Conservation (phyloP, 345 rosid genomes). For the Pseudoturritis turrita region DNA sequence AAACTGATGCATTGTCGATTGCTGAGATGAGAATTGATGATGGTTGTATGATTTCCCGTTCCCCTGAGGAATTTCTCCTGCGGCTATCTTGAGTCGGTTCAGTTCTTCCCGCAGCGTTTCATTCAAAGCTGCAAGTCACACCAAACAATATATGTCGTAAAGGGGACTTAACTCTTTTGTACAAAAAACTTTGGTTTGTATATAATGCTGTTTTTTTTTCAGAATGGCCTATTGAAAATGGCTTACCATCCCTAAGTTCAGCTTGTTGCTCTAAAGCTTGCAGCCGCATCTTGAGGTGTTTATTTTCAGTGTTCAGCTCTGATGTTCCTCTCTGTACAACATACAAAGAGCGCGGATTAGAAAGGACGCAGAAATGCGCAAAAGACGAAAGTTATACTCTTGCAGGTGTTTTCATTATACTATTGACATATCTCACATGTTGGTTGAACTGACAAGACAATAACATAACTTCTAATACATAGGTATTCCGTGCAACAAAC, state of each 20-base stretch:
- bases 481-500: not conserved
- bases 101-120: constrained; percentile 83
- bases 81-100: constrained; percentile 78
- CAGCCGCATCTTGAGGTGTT: constrained; percentile 32
- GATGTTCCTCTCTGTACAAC: constrained; percentile 31
- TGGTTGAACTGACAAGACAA: not conserved
- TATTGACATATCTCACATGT: not conserved
- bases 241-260: constrained; percentile 29
- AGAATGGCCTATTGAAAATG: not conserved
- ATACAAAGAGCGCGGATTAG: not conserved
- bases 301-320: constrained; percentile 29
- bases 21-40: constrained; percentile 43
- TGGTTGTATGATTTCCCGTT: constrained; percentile 56
- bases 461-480: not conserved
- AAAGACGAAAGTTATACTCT: not conserved
- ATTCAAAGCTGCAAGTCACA: constrained; percentile 58
- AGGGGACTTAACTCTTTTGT: not conserved
- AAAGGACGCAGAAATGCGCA: not conserved
- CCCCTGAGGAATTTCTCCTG: constrained; percentile 58
- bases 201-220: not conserved
- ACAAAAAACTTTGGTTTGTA: not conserved
- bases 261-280: constrained; percentile 31
- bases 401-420: not conserved
- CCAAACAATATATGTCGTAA: not conserved
- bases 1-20: constrained; percentile 43